Conservation (phyloP, 2,329 filamentous ascomycete species). For the Aspergillus brunneoviolaceus region DNA sequence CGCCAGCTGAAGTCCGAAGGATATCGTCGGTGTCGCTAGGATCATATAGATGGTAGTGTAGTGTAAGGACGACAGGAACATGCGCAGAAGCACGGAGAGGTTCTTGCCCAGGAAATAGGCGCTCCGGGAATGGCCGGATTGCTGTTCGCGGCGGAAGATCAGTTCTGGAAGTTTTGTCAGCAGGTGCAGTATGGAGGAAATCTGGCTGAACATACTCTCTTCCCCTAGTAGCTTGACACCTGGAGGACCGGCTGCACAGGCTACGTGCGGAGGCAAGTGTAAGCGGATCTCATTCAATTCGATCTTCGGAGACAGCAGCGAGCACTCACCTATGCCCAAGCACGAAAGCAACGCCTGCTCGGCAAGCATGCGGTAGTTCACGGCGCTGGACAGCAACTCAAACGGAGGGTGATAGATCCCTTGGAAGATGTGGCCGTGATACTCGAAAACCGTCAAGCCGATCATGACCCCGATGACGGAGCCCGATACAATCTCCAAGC, state of each 20-base stretch:
- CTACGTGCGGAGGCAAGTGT: too few species aligned
- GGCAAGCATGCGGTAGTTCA: too few species aligned
- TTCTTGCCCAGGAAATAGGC: constrained; percentile 7
- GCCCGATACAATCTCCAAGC: background rate
- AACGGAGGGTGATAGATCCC: constrained; percentile 11
- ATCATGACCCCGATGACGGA: constrained; percentile 10
- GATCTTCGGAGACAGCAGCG: too few species aligned
- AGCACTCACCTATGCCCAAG: too few species aligned
- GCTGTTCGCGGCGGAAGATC: background rate
- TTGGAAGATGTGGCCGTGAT: constrained; percentile 13
- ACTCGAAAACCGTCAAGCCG: constrained; percentile 8
- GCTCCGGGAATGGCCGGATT: constrained; percentile 2
- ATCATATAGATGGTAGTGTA: background rate
- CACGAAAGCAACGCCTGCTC: too few species aligned
- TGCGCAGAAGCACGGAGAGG: background rate
- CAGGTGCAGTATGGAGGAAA: too few species aligned
- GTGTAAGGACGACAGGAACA: background rate
- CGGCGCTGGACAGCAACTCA: background rate
- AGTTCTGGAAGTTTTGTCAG: background rate
- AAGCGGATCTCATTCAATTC: too few species aligned
- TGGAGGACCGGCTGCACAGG: too few species aligned
- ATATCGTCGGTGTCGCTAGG: too few species aligned
- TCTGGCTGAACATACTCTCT: too few species aligned
- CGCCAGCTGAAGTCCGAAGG: too few species aligned
- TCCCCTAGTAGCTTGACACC: too few species aligned